Evolutionary conservation across 441 rosid genomes (phyloP), one percentile per base, ranked within the genome.

Genomic region (Metrosideros polymorpha): DNA sequence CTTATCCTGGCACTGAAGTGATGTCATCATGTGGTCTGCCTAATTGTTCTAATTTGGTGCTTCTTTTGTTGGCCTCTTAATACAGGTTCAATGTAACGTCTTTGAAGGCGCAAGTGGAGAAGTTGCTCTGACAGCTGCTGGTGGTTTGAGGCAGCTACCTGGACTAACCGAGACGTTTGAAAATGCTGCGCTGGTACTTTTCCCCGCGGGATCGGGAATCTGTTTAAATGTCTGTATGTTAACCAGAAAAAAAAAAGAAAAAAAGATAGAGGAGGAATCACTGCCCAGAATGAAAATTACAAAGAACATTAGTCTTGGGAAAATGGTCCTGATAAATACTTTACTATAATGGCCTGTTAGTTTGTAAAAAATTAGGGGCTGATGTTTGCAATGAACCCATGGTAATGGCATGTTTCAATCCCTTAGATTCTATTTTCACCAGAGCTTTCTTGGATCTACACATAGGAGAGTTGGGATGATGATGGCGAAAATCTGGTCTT

Each of bases 31-130:
- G 25, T 82, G 86, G 49, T 85, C 79, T 9, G 6, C 8, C 27
- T 66, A 51, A 19, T 32, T 63, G 43, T 32, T 63, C 18, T 32
- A 66, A 66, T 86, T 51, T 83, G 75, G 19, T 63, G 82, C 82
- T 86, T 88, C 87, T 87, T 42, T 88, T 84, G 15, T 82, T 87
- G 82, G 85, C 88, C 82, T 85, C 47, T 82, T 86, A 86, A 83
- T 88, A 88, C 94, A 98, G 99, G 96, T 92, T 87, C 99, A 98
- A 87, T 95, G 99, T 89, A 96, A 98, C 90, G 96, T 93, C 86
- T 96, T 98, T 85, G 92, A 95, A 93, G 98, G 98, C 85, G 97
- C 96, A 88, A 92, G 82, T 43, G 98, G 99, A 88, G 97, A 96
- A 89, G 93, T 96, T 90, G 94, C 98, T 76, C 88, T 98, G 90